These are phyloP conservation scores for Peronospora belbahrii DNA, from an alignment of 352 stramenopile genomes.

Conservation along the genomic window DNA sequence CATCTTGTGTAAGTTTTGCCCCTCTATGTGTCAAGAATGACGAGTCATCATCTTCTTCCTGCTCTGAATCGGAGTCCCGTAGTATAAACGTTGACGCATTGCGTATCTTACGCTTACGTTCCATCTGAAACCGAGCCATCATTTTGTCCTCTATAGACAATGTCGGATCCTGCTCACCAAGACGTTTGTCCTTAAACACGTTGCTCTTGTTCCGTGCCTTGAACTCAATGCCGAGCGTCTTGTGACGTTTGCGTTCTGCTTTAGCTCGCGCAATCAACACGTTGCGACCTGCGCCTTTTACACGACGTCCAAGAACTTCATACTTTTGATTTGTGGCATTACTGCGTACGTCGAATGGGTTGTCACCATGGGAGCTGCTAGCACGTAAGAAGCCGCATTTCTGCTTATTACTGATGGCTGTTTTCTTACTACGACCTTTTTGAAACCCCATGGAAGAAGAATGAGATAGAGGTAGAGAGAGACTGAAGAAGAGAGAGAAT, in stretches of 20 bases:
- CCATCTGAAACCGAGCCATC: conserved; percentile 85
- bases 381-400: conserved; percentile 15
- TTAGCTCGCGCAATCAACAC: conserved; percentile 75
- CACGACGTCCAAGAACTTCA: conserved; percentile 82
- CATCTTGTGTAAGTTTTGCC: conserved; percentile 61
- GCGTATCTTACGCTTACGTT: conserved; percentile 81
- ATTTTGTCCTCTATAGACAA: conserved; percentile 91
- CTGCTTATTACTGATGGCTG: conserved; percentile 10
- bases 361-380: conserved; percentile 35
- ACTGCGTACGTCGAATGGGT: conserved; percentile 87
- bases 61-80: conserved; percentile 73
- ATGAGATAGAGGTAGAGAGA: no score
- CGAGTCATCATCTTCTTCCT: conserved; percentile 43
- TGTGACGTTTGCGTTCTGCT: conserved; percentile 77
- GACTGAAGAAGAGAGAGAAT: background rate
- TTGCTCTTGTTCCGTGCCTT: conserved; percentile 83
- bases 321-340: conserved; percentile 83
- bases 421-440: conserved; percentile 40
- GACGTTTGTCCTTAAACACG: conserved; percentile 77
- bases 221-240: conserved; percentile 83
- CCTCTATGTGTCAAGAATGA: conserved; percentile 75
- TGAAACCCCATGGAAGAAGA: conserved; percentile 34
- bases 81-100: conserved; percentile 66
- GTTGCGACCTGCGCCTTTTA: conserved; percentile 86
- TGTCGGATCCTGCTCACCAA: conserved; percentile 75